phyloP scores from a whole-genome alignment of 257 asterid genomes.

The Hygrophila difformis region DNA sequence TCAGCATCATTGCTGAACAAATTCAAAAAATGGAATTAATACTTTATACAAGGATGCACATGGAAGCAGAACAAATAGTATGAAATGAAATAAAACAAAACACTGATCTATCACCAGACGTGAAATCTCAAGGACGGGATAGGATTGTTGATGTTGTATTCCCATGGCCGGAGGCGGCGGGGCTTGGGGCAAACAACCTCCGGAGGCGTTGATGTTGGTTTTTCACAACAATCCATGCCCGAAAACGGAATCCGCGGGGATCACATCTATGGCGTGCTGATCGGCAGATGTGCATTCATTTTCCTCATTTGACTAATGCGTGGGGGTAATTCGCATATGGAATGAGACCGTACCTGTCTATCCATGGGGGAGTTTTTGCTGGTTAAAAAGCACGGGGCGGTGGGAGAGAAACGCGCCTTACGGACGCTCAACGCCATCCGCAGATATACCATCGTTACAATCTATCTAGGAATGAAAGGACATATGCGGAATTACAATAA shows the following conservation, averaged over 20 bases:
- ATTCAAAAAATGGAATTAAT: not conserved
- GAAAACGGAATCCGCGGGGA: conserved; percentile 3
- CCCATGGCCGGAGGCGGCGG: conserved; percentile 27
- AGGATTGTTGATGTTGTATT: conserved; percentile 5
- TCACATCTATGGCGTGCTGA: not conserved
- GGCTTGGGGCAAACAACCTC: conserved; percentile 45
- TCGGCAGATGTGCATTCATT: too few relatives aligned
- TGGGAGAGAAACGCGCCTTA: too few relatives aligned
- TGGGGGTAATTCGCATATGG: too few relatives aligned
- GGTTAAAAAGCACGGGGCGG: too few relatives aligned
- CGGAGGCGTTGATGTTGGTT: conserved; percentile 20
- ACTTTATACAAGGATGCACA: not conserved
- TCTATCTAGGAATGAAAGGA: too few relatives aligned
- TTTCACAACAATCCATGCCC: conserved; percentile 24
- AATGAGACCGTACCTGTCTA: too few relatives aligned
- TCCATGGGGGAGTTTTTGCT: too few relatives aligned
- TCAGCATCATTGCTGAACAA: conserved; percentile 26
- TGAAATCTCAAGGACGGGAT: conserved; percentile 19
- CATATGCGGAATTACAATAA: too few relatives aligned
- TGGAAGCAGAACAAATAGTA: too few relatives aligned
- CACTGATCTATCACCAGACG: conserved; percentile 27
- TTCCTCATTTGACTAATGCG: too few relatives aligned
- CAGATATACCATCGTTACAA: too few relatives aligned
- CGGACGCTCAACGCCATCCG: too few relatives aligned
- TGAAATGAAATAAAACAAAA: not conserved